A percentile compares a stretch with the other conserved stretches of the same genome.
Evolutionary conservation across 371 early-diverging fungal genomes (phyloP).

Genomic region (Circinella umbellata): DNA sequence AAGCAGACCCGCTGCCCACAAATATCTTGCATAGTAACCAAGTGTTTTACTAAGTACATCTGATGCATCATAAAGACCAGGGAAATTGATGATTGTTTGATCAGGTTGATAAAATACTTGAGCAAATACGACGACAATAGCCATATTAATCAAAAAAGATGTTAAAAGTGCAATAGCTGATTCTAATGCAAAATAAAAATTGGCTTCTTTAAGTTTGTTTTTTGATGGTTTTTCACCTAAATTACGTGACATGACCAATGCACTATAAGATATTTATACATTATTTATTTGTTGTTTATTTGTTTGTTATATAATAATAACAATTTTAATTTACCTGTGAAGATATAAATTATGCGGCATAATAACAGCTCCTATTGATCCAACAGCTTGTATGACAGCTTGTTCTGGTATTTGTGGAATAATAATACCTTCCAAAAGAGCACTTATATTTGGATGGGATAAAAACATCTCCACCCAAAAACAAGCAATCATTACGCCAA

Average conservation of each 20-base stretch:
- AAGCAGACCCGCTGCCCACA: slow-evolving; percentile 73
- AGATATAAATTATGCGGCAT: slow-evolving; percentile 83
- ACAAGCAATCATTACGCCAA: slow-evolving; percentile 68
- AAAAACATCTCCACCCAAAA: slow-evolving; percentile 71
- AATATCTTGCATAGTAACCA: slow-evolving; percentile 61
- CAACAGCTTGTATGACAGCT: slow-evolving; percentile 69
- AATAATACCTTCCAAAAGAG: slow-evolving; percentile 62
- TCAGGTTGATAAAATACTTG: slow-evolving; percentile 59
- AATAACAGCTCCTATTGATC: slow-evolving; percentile 70
- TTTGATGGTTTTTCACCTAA: slow-evolving; percentile 49
- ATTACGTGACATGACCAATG: slow-evolving; percentile 64
- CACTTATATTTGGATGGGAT: slow-evolving; percentile 55
- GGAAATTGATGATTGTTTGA: slow-evolving; percentile 34
- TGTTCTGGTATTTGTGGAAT: slow-evolving; percentile 60
- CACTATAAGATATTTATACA: slow-evolving; percentile 29
- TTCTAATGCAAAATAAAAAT: slow-evolving; percentile 69
- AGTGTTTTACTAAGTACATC: slow-evolving; percentile 58
- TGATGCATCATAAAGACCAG: slow-evolving; percentile 66
- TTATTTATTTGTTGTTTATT: not conserved
- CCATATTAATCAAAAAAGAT: slow-evolving; percentile 73
- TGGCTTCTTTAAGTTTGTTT: slow-evolving; percentile 68
- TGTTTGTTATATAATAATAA: too few species aligned
- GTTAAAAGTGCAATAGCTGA: slow-evolving; percentile 64
- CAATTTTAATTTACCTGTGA: slow-evolving; percentile 43
- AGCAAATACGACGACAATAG: slow-evolving; percentile 75